Conservation (phyloP, 225 moss, liverwort and hornwort genomes). For the Bryoerythrophyllum caledonicum region DNA sequence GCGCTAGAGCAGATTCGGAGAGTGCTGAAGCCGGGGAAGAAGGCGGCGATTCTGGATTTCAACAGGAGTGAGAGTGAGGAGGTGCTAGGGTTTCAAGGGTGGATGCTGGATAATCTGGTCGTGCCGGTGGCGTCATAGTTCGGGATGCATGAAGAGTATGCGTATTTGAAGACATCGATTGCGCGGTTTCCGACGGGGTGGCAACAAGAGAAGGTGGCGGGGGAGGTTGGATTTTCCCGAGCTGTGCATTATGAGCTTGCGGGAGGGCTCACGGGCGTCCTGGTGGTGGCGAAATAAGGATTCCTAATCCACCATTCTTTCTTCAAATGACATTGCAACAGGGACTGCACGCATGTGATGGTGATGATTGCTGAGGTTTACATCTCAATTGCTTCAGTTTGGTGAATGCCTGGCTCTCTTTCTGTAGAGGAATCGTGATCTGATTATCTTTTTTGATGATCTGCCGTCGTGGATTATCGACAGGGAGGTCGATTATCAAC, state of each 20-base stretch:
- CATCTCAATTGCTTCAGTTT: not conserved
- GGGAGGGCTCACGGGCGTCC: slow-evolving; percentile 88
- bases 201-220: slow-evolving; percentile 73
- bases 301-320: not conserved
- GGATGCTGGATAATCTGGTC: slow-evolving; percentile 90
- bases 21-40: slow-evolving; percentile 71
- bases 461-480: no score
- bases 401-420: no score
- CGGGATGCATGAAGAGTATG: slow-evolving; percentile 83
- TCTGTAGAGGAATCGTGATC: no score
- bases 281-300: slow-evolving; percentile 69
- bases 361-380: not conserved
- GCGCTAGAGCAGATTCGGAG: slow-evolving; percentile 64
- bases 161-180: slow-evolving; percentile 80
- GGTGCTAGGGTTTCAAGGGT: slow-evolving; percentile 67
- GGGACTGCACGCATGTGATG: not conserved
- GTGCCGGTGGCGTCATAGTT: slow-evolving; percentile 88
- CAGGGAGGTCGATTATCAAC: no score
- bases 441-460: no score
- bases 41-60: slow-evolving; percentile 86
- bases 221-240: slow-evolving; percentile 52
- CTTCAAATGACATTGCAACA: not conserved
- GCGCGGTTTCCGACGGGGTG: slow-evolving; percentile 77
- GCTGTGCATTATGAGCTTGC: slow-evolving; percentile 88
- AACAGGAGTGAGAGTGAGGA: slow-evolving; percentile 65